Evolutionary conservation across 495 filamentous ascomycete genomes (phyloP).

Genomic region (Durotheca rogersii): DNA sequence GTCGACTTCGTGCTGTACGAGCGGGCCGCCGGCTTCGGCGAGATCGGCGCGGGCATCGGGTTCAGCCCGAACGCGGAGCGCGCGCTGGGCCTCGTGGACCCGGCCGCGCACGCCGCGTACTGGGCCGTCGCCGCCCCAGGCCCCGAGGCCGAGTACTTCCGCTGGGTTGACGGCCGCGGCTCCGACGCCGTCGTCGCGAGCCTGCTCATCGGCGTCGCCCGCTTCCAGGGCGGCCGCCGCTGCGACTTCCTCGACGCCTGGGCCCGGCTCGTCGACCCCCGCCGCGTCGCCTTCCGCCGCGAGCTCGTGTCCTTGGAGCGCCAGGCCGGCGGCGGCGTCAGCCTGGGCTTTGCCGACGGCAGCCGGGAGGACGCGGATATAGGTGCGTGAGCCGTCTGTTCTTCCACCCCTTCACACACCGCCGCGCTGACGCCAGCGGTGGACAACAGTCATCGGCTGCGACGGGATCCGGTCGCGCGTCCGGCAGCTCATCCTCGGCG

Average conservation of each 20-base stretch:
- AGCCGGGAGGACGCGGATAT: slow-evolving; percentile 35
- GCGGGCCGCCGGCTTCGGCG: slow-evolving; percentile 50
- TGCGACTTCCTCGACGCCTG: slow-evolving; percentile 48
- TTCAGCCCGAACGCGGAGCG: slow-evolving; percentile 60
- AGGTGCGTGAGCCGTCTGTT: slow-evolving; percentile 19
- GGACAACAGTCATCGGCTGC: slow-evolving; percentile 41
- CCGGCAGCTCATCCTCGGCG: slow-evolving; percentile 38
- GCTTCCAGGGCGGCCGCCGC: slow-evolving; percentile 45
- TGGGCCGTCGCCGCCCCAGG: slow-evolving; percentile 43
- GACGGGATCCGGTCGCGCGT: slow-evolving; percentile 48
- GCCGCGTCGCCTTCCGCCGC: slow-evolving; percentile 38
- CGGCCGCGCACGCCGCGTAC: slow-evolving; percentile 34
- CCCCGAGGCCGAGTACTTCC: slow-evolving; percentile 43
- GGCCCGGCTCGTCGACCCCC: slow-evolving; percentile 31
- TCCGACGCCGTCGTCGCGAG: slow-evolving; percentile 36
- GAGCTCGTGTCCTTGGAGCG: slow-evolving; percentile 25
- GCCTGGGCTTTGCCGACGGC: slow-evolving; percentile 40
- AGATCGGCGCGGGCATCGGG: slow-evolving; percentile 61
- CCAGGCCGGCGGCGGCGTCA: slow-evolving; percentile 13
- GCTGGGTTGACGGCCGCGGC: slow-evolving; percentile 42
- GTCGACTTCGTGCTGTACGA: slow-evolving; percentile 58
- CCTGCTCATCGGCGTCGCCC: slow-evolving; percentile 41
- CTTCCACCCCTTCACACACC: no score
- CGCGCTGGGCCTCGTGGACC: slow-evolving; percentile 54
- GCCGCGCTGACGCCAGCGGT: no score